These are phyloP conservation scores for Boletus patriciae DNA, from an alignment of 768 basidiomycete species.

Conservation along the genomic window DNA sequence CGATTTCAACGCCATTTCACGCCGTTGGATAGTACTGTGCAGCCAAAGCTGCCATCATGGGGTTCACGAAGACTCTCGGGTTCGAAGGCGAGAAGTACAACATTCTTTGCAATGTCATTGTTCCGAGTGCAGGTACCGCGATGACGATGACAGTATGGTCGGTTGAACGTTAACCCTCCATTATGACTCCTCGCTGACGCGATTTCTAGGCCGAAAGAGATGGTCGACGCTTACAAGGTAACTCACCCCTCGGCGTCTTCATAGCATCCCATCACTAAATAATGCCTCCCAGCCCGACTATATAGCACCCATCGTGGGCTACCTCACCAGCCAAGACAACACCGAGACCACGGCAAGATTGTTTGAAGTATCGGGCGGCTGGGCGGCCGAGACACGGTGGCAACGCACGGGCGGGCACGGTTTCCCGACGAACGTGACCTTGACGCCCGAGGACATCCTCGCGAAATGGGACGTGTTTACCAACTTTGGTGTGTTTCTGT, in stretches of 20 bases:
- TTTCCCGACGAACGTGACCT: slow-evolving; percentile 75
- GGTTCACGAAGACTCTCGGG: slow-evolving; percentile 84
- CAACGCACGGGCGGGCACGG: slow-evolving; percentile 84
- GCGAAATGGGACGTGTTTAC: slow-evolving; percentile 83
- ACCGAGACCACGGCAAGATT: slow-evolving; percentile 67
- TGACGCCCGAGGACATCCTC: slow-evolving; percentile 79
- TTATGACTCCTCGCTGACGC: not conserved
- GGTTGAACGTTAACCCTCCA: slow-evolving; percentile 21
- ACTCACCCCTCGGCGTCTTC: not conserved
- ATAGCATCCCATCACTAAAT: not conserved
- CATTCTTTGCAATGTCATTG: slow-evolving; percentile 86
- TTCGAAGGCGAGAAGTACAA: slow-evolving; percentile 91
- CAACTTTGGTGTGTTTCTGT: slow-evolving; percentile 62
- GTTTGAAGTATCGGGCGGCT: slow-evolving; percentile 89
- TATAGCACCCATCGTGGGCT: slow-evolving; percentile 91
- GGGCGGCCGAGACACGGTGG: slow-evolving; percentile 92
- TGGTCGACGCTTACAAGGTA: slow-evolving; percentile 89
- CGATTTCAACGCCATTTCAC: not conserved
- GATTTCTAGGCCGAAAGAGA: slow-evolving; percentile 64
- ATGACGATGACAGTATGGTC: slow-evolving; percentile 85
- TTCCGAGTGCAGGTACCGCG: slow-evolving; percentile 85
- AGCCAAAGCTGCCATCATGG: slow-evolving; percentile 90
- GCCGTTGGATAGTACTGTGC: slow-evolving; percentile 66
- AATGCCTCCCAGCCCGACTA: slow-evolving; percentile 66
- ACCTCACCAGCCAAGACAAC: slow-evolving; percentile 81